Evolutionary conservation across 2,329 filamentous ascomycete species (phyloP).

Genomic region (Alternaria triticina): DNA sequence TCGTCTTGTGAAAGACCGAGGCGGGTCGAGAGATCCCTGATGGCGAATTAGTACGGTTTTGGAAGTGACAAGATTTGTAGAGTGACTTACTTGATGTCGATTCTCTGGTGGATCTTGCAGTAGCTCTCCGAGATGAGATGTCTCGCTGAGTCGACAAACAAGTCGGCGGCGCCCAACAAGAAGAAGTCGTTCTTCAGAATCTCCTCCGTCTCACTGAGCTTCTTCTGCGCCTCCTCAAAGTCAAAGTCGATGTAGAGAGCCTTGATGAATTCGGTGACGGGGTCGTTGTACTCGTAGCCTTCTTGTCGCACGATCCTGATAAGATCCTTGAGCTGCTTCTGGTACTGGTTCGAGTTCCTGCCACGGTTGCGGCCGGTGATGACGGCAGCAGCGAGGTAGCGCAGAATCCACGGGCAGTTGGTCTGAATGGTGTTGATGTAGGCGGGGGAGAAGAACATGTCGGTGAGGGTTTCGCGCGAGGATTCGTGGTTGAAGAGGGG

Average conservation of each 20-base stretch:
- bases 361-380: constrained; percentile 78
- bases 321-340: constrained; percentile 98
- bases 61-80: background rate
- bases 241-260: constrained; percentile 96
- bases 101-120: constrained; percentile 99
- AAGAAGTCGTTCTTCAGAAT: constrained; percentile 96
- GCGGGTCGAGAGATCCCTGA: constrained; percentile 83
- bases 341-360: constrained; percentile 86
- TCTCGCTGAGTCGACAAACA: constrained; percentile 90
- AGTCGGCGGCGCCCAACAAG: constrained; percentile 80
- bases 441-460: constrained; percentile 94
- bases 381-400: constrained; percentile 91
- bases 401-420: constrained; percentile 92
- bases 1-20: constrained; percentile 92
- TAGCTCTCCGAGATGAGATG: constrained; percentile 98
- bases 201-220: constrained; percentile 85
- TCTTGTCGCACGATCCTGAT: constrained; percentile 96
- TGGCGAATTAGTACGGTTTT: constrained; percentile 14
- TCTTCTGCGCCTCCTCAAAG: constrained; percentile 93
- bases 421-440: constrained; percentile 99
- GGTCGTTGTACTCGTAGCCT: constrained; percentile 95
- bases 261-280: constrained; percentile 94
- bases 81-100: constrained; percentile 81
- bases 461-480: constrained; percentile 87
- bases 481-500: constrained; percentile 98